Base-by-base conservation (phyloP, 2,329 filamentous ascomycete species). In the Pestalotiopsis sp. region DNA sequence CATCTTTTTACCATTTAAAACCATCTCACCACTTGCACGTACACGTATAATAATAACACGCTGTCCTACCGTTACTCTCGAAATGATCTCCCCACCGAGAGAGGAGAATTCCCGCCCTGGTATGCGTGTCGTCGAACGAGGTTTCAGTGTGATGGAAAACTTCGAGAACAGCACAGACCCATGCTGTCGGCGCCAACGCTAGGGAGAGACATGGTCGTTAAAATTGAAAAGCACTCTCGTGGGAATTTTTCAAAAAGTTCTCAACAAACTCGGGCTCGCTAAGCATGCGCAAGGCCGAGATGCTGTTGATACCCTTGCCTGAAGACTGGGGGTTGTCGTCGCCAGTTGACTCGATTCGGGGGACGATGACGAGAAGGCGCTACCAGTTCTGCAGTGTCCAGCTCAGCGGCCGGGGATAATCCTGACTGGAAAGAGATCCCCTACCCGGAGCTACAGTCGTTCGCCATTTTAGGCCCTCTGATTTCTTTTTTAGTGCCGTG, bases 211-310 rank as follows among this genome's bases (percentile, higher is more conserved):
- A 27, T 59, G 57, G 57, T 27, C 23, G 5, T 36, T n/a, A 59
- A 36, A 31, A 31, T 31, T 31, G 31, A 31, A 31, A 31, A 31
- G 31, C 31, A 31, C 31, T 31, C 31, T 31, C 31, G 31, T 31
- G 7, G 31, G 31, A 31, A 31, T 31, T 31, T 31, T 31, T 9
- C 31, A 7, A 7, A 31, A 31, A 31, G 31, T 36, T 61, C 59
- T 61, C 59, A 61, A 61, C 59, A 61, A 61, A 61, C 25, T 61
- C 27, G n/a, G n/a, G 59, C 59, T 61, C 59, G 59, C 59, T 61
- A 61, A 61, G 36, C 25, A 61, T 20, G 59, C 59, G 25, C 31
- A 36, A 52, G 45, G 31, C 59, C 59, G 59, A 61, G 13, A 20
- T 61, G 59, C 59, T 36, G 17, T 45, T 52, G n/a, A n/a, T 52